A percentile compares a stretch with the other conserved stretches of the same genome.
These are phyloP conservation scores for Cercospora janseana DNA, from an alignment of 2,329 filamentous ascomycete genomes.

Conservation along the genomic window DNA sequence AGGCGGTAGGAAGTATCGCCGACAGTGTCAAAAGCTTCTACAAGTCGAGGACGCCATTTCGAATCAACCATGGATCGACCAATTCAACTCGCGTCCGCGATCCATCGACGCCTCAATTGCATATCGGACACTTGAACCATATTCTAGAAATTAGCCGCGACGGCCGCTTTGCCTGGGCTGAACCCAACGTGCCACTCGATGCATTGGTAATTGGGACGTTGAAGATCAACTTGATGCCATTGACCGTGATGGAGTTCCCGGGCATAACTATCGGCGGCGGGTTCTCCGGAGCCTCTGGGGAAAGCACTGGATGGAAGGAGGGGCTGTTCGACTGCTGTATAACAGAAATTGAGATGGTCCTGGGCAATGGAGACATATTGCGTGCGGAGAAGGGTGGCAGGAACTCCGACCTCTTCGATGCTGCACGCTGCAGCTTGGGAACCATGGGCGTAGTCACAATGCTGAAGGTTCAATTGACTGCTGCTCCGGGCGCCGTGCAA, in stretches of 20 bases:
- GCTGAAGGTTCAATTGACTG: slow-evolving; percentile 47
- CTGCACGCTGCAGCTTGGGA: slow-evolving; percentile 63
- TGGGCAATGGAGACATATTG: slow-evolving; percentile 58
- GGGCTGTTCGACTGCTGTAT: slow-evolving; percentile 65
- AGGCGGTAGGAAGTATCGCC: background rate
- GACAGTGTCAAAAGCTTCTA: slow-evolving; percentile 40
- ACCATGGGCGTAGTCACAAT: slow-evolving; percentile 65
- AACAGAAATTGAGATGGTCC: slow-evolving; percentile 61
- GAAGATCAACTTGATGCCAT: slow-evolving; percentile 55
- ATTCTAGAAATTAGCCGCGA: slow-evolving; percentile 45
- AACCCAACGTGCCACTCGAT: slow-evolving; percentile 69
- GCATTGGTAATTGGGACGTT: slow-evolving; percentile 58
- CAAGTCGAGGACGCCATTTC: slow-evolving; percentile 47
- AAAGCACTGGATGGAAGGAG: slow-evolving; percentile 64
- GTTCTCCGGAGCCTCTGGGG: slow-evolving; percentile 63
- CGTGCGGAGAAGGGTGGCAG: slow-evolving; percentile 52
- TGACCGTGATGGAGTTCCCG: slow-evolving; percentile 69
- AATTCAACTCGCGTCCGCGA: slow-evolving; percentile 46
- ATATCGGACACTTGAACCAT: slow-evolving; percentile 48
- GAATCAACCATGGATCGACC: slow-evolving; percentile 57
- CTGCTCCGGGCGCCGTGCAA: slow-evolving; percentile 49
- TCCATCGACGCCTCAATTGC: slow-evolving; percentile 44
- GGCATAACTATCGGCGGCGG: slow-evolving; percentile 67
- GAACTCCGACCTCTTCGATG: slow-evolving; percentile 60
- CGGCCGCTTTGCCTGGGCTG: slow-evolving; percentile 51